Percentiles rank a stretch among this genome's conserved stretches.
Conservation (phyloP, 208 protist genomes). For the Crithidia fasciculata region DNA sequence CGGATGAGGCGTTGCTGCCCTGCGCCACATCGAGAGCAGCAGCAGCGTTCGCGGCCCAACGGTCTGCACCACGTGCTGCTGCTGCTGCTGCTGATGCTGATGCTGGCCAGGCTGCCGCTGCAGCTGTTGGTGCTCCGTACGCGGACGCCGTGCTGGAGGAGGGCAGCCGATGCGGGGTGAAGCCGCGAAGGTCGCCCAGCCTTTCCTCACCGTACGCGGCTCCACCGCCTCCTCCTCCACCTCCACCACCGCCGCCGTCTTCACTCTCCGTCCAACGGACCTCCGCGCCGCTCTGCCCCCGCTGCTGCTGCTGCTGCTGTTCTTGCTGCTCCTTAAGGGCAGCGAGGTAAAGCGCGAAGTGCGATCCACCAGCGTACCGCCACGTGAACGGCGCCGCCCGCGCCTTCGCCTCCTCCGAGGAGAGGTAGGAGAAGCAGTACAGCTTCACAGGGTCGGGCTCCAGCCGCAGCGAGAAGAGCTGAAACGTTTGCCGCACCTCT, state of each 20-base stretch:
- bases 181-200: not conserved
- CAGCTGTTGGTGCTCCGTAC: no score
- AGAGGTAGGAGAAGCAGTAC: slow-evolving; percentile 74
- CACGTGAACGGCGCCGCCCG: slow-evolving; percentile 57
- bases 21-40: not conserved
- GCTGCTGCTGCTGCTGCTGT: slow-evolving; percentile 20
- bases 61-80: no score
- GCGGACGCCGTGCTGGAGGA: no score
- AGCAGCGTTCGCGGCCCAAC: no score
- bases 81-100: no score
- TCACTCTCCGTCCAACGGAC: not conserved
- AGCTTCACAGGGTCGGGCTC: slow-evolving; percentile 54
- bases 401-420: slow-evolving; percentile 61
- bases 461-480: slow-evolving; percentile 66
- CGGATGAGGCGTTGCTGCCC: not conserved
- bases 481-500: slow-evolving; percentile 37
- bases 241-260: not conserved
- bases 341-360: slow-evolving; percentile 58
- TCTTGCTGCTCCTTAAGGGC: slow-evolving; percentile 37
- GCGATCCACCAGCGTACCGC: slow-evolving; percentile 73
- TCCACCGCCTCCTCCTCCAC: no score
- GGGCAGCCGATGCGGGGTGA: not conserved
- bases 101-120: no score
- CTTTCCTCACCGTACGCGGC: no score
- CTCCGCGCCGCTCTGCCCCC: not conserved